Evolutionary conservation across 192 early-diverging fungal genomes (phyloP).

Genomic region (Coemansia reversa): DNA sequence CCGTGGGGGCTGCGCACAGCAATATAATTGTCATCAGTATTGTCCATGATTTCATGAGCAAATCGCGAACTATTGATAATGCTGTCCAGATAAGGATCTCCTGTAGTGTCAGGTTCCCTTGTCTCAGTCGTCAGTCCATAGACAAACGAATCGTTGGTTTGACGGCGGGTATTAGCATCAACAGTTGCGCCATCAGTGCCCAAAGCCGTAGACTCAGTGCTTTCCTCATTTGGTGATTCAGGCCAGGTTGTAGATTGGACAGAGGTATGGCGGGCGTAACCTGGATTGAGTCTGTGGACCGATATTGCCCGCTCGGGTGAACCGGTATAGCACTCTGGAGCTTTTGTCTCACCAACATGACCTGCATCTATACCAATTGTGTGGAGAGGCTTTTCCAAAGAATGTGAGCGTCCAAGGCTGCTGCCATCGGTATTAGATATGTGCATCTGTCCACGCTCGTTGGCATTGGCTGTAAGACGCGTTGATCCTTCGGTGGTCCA

Average conservation of each 20-base stretch:
- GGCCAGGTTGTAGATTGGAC: constrained; percentile 34
- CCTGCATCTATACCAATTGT: not conserved
- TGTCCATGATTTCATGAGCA: constrained; percentile 40
- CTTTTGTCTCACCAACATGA: not conserved
- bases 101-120: constrained; percentile 20
- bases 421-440: not conserved
- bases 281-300: constrained; percentile 4
- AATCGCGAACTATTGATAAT: constrained; percentile 51
- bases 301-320: not conserved
- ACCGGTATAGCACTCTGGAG: not conserved
- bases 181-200: not conserved
- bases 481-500: constrained; percentile 35
- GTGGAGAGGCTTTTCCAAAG: not conserved
- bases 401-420: not conserved
- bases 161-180: not conserved
- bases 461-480: not conserved
- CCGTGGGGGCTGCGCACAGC: constrained; percentile 22
- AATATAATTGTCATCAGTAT: constrained; percentile 24
- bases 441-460: too few species aligned
- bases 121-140: constrained; percentile 31
- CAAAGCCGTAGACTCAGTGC: not conserved
- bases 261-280: constrained; percentile 11
- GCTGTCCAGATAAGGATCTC: constrained; percentile 43
- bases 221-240: not conserved
- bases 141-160: constrained; percentile 36